These are phyloP conservation scores for Hemileccinum impolitum DNA, from an alignment of 768 basidiomycete species.

Conservation along the genomic window DNA sequence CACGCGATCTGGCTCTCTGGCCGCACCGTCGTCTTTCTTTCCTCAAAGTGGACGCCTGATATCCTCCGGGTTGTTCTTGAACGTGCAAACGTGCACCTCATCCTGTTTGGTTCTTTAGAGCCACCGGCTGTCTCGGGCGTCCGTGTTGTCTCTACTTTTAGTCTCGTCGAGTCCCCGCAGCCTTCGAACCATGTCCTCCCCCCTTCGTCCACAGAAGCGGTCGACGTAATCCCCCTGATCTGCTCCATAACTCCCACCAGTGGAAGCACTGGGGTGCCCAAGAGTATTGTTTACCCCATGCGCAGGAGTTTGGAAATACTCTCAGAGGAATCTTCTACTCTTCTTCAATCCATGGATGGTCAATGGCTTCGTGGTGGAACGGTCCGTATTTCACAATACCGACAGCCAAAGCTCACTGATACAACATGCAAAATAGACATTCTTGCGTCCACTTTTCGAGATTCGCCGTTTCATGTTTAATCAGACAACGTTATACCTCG, in stretches of 20 bases:
- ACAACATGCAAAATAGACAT: conserved; percentile 15
- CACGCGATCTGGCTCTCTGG: conserved; percentile 30
- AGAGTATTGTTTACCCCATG: conserved; percentile 33
- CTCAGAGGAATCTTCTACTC: conserved; percentile 27
- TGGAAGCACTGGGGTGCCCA: conserved; percentile 31
- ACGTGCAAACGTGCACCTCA: conserved; percentile 20
- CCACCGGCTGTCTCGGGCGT: conserved; percentile 12
- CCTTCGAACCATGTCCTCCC: conserved; percentile 8
- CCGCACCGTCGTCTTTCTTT: conserved; percentile 27
- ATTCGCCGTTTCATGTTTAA: conserved; percentile 34
- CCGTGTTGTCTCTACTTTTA: conserved; percentile 16
- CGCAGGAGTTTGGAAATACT: conserved; percentile 21
- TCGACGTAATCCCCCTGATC: conserved; percentile 22
- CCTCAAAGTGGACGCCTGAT: conserved; percentile 28
- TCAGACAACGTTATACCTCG: conserved; percentile 30
- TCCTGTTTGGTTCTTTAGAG: conserved; percentile 18
- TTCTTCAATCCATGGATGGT: conserved; percentile 26
- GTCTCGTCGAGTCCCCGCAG: conserved; percentile 8
- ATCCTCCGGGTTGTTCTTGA: conserved; percentile 24
- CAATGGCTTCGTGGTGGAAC: conserved; percentile 33
- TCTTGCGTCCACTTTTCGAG: conserved; percentile 30
- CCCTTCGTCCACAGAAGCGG: conserved; percentile 19
- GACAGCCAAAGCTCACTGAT: neutral
- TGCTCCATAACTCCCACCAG: conserved; percentile 28
- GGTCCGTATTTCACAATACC: conserved; percentile 11